Conservation (phyloP, 495 filamentous ascomycete genomes). For the Cairneyella variabilis region DNA sequence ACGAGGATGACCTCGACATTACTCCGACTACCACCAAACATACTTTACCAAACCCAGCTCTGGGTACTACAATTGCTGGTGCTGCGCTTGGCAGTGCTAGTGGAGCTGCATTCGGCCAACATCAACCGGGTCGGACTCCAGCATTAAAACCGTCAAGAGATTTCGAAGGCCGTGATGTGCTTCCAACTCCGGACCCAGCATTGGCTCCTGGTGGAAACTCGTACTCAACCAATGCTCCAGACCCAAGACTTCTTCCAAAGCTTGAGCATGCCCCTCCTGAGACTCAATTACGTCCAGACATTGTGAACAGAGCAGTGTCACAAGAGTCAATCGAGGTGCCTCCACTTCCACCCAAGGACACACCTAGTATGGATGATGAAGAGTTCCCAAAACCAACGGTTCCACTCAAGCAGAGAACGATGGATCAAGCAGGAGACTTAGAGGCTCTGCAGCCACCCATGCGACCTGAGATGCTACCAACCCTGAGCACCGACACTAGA, state of each 20-base stretch:
- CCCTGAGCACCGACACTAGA: constrained; percentile 51
- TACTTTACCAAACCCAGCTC: constrained; percentile 13
- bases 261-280: constrained; percentile 10
- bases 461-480: constrained; percentile 47
- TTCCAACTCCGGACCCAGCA: constrained; percentile 20
- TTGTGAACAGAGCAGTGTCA: constrained; percentile 15
- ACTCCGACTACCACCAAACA: constrained; percentile 25
- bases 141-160: neutral
- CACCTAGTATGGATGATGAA: constrained; percentile 23
- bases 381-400: constrained; percentile 34
- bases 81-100: constrained; percentile 21
- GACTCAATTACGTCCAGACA: constrained; percentile 13
- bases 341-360: constrained; percentile 37
- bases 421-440: neutral
- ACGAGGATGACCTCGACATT: constrained; percentile 17
- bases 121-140: constrained; percentile 3
- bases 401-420: constrained; percentile 40
- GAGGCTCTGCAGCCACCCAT: constrained; percentile 25
- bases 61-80: constrained; percentile 24
- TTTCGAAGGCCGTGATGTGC: neutral
- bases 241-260: constrained; percentile 18
- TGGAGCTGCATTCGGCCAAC: constrained; percentile 15
- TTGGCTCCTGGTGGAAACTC: constrained; percentile 19
- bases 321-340: constrained; percentile 25
- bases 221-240: constrained; percentile 12